phyloP scores from a whole-genome alignment of 345 rosid genomes.

The Acer yangbiense region DNA sequence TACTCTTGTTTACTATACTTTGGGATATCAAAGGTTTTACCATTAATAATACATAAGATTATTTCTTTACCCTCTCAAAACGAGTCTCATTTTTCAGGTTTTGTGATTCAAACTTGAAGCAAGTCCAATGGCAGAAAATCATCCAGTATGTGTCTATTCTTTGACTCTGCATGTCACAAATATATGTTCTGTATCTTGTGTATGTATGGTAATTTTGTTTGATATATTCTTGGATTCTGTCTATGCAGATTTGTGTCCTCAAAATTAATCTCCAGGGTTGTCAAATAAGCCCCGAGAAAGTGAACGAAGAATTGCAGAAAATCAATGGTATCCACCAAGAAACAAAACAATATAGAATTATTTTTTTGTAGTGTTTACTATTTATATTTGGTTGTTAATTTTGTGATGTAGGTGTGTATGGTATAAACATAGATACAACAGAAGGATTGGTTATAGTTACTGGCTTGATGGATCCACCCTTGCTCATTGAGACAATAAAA shows the following conservation, averaged over 20 bases:
- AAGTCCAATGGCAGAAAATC: slow-evolving; percentile 11
- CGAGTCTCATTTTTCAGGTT: background rate
- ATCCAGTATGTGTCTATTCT: slow-evolving; percentile 6
- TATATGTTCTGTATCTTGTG: background rate
- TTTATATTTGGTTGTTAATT: background rate
- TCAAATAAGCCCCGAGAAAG: slow-evolving; percentile 16
- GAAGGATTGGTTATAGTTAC: slow-evolving; percentile 20
- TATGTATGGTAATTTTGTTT: background rate
- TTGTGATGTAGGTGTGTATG: slow-evolving; percentile 21
- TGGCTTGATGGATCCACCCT: slow-evolving; percentile 20
- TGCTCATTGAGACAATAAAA: slow-evolving; percentile 1
- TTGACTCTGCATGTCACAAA: background rate
- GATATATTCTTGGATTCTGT: background rate
- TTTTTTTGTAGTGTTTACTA: background rate
- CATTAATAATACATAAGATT: background rate
- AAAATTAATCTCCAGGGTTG: slow-evolving; percentile 17
- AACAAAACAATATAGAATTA: background rate
- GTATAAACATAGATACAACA: slow-evolving; percentile 16
- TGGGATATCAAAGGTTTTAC: background rate
- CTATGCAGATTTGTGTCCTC: slow-evolving; percentile 20
- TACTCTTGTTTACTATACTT: too few species aligned
- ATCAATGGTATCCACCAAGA: slow-evolving; percentile 20
- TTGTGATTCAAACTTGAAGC: background rate
- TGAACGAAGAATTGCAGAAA: slow-evolving; percentile 26
- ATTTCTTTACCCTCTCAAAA: background rate